Evolutionary conservation across 495 filamentous ascomycete genomes (phyloP).

Genomic region (Trichoderma gamsii): DNA sequence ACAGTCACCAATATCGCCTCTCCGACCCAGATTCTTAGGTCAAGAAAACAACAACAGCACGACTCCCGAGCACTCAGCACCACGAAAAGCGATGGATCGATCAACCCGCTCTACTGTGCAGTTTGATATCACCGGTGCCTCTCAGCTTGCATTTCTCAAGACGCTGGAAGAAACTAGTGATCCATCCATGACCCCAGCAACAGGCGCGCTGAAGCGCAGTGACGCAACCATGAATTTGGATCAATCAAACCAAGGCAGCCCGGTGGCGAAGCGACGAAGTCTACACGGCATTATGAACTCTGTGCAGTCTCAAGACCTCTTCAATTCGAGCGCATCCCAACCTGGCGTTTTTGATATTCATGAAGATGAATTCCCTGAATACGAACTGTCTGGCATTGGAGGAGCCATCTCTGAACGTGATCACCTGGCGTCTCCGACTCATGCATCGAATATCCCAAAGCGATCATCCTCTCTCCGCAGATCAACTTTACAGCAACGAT

Average conservation of each 20-base stretch:
- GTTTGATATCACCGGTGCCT: slow-evolving; percentile 43
- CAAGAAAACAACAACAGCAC: slow-evolving; percentile 51
- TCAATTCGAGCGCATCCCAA: slow-evolving; percentile 48
- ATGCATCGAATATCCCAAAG: slow-evolving; percentile 32
- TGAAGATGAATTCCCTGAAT: slow-evolving; percentile 25
- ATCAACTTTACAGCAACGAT: slow-evolving; percentile 81
- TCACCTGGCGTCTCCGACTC: slow-evolving; percentile 25
- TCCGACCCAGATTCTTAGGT: slow-evolving; percentile 31
- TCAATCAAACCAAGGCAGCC: slow-evolving; percentile 67
- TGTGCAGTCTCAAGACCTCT: slow-evolving; percentile 61
- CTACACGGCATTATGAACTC: slow-evolving; percentile 60
- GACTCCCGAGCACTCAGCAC: slow-evolving; percentile 25
- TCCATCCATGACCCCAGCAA: slow-evolving; percentile 40
- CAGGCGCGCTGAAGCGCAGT: slow-evolving; percentile 86
- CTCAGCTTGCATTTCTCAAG: slow-evolving; percentile 42
- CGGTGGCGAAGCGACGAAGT: slow-evolving; percentile 80
- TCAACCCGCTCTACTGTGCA: slow-evolving; percentile 40
- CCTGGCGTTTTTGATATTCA: slow-evolving; percentile 11
- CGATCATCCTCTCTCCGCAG: slow-evolving; percentile 69
- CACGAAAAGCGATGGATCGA: slow-evolving; percentile 40
- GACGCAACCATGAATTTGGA: slow-evolving; percentile 87
- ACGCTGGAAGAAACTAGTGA: slow-evolving; percentile 35
- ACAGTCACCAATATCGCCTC: slow-evolving; percentile 39
- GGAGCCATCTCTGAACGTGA: slow-evolving; percentile 27
- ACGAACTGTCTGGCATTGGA: slow-evolving; percentile 32